Base-by-base conservation (phyloP, 2,329 filamentous ascomycete species). In the Colletotrichum australisinense region DNA sequence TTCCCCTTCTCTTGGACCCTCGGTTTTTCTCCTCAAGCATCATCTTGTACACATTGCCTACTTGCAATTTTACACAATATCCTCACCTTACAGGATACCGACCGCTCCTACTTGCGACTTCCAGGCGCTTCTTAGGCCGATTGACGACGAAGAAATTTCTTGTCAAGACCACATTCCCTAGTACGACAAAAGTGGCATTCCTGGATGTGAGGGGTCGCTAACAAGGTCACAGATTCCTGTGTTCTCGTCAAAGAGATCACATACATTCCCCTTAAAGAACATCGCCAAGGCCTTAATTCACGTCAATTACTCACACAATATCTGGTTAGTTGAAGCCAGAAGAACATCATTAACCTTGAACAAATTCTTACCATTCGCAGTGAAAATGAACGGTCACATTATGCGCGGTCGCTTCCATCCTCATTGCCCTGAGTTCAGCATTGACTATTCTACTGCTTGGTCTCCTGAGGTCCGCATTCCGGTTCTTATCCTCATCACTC, bases 371-470 rank as follows among this genome's bases (percentile, higher is more conserved):
- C 32, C 32, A 42, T 56, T 5, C 3, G 6, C 19, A 63, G 46
- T n/a, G 46, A 66, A 26, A 16, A 70, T 73, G 70, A 30, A 46
- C 28, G 60, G 67, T 22, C 70, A 73, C 28, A 19, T 73, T 28
- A 56, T 65, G 22, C 68, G 70, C 28, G 70, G 70, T 26, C 56
- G 28, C 19, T 73, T 73, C 55, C 22, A 32, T 14, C 56, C 55
- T 14, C 70, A 28, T 60, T 73, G 60, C 35, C 9, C 56, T 4
- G 60, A 73, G 22, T 53, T 22, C 32, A 22, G n/a, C 11, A 30
- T 38, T 11, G 70, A 73, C 35, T 42, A 57, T 56, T 52, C 70
- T 5, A 62, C 67, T 14, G 72, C 63, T n/a, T 74, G 72, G 72
- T 24, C 63, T 52, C 38, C 35, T 14, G 19, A 67, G 24, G 28